Conservation (phyloP, 2,329 filamentous ascomycete genomes). For the Rhexocercosporidium sp. region DNA sequence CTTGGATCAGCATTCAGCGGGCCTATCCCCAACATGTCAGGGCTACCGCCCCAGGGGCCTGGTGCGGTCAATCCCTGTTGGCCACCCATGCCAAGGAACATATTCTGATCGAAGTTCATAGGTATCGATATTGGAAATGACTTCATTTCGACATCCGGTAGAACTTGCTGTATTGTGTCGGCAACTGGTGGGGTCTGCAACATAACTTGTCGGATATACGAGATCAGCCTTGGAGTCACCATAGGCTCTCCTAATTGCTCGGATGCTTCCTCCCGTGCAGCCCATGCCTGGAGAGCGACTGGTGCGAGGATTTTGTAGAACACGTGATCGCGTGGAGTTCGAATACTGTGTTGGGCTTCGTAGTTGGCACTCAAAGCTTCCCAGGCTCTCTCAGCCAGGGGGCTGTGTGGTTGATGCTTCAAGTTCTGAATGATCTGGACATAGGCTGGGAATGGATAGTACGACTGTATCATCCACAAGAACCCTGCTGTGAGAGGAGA, state of each 20-base stretch:
- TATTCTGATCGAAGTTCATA: slow-evolving; percentile 18
- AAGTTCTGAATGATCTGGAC: slow-evolving; percentile 43
- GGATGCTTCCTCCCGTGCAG: slow-evolving; percentile 30
- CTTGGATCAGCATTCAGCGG: slow-evolving; percentile 35
- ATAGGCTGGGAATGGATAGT: slow-evolving; percentile 44
- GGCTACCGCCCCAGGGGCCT: slow-evolving; percentile 15
- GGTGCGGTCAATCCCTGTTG: slow-evolving; percentile 20
- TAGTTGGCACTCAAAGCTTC: slow-evolving; percentile 37
- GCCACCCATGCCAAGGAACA: slow-evolving; percentile 19
- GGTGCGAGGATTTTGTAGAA: slow-evolving; percentile 29
- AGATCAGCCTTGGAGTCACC: slow-evolving; percentile 33
- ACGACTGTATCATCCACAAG: slow-evolving; percentile 40
- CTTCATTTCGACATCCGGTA: slow-evolving; percentile 13
- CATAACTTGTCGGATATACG: slow-evolving; percentile 29
- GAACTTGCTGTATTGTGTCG: slow-evolving; percentile 2
- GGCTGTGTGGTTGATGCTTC: slow-evolving; percentile 33
- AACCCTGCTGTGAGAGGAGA: slow-evolving; percentile 40
- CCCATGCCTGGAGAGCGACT: slow-evolving; percentile 38
- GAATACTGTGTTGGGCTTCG: slow-evolving; percentile 32
- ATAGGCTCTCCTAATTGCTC: slow-evolving; percentile 27
- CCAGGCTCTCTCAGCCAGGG: slow-evolving; percentile 39
- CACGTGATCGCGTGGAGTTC: slow-evolving; percentile 7
- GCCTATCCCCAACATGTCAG: slow-evolving; percentile 25
- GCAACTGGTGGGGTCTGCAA: slow-evolving; percentile 17
- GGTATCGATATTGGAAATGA: slow-evolving; percentile 24